Conservation (phyloP, 345 rosid species). For the Melastoma malabathricum region DNA sequence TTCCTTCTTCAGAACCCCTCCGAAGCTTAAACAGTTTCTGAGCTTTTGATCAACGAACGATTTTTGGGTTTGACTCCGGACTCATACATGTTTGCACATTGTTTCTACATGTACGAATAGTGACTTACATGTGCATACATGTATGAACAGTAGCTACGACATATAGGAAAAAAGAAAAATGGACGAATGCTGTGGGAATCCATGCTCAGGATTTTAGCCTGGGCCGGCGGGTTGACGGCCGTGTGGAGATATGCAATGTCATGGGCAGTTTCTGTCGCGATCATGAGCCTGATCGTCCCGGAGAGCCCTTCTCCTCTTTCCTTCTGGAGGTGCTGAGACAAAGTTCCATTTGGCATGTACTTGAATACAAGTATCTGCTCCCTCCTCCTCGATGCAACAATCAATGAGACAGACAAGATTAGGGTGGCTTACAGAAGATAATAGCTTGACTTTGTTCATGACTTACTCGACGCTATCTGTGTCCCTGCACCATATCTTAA, state of each 20-base stretch:
- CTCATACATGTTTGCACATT: no score
- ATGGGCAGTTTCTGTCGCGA: conserved; percentile 79
- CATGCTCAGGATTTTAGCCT: no score
- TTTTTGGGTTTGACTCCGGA: conserved; percentile 23
- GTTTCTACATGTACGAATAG: no score
- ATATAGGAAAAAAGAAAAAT: no score
- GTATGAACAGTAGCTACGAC: no score
- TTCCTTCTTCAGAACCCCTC: conserved; percentile 25
- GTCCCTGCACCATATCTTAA: conserved; percentile 63
- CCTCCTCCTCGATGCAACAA: conserved; percentile 75
- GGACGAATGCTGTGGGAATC: no score
- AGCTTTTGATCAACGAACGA: conserved; percentile 28
- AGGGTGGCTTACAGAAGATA: conserved; percentile 86
- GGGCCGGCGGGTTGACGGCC: conserved; percentile 78
- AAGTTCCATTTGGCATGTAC: conserved; percentile 84
- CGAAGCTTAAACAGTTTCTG: conserved; percentile 24
- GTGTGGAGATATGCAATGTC: conserved; percentile 86
- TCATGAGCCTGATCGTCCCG: conserved; percentile 67
- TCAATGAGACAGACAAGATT: conserved; percentile 85
- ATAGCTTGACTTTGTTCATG: conserved; percentile 89
- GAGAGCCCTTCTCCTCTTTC: conserved; percentile 77
- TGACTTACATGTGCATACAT: no score
- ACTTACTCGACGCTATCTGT: conserved; percentile 79
- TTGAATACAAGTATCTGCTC: conserved; percentile 83
- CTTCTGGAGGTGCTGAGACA: conserved; percentile 72